phyloP scores from a whole-genome alignment of 768 basidiomycete species.

The Hydnomerulius pinastri region DNA sequence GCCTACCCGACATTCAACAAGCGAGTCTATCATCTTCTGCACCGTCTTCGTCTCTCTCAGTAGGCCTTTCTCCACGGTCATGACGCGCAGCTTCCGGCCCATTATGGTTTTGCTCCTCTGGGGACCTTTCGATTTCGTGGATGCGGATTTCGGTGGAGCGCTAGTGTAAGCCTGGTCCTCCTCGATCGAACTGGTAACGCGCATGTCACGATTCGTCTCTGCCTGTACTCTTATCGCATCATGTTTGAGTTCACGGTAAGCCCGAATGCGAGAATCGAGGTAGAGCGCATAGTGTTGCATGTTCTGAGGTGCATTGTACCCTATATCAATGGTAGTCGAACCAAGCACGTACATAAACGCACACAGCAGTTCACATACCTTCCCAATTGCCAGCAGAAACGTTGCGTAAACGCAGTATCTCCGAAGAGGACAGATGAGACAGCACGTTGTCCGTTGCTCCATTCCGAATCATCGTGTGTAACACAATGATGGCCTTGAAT shows the following conservation, averaged over 20 bases:
- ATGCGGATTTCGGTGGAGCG: constrained; percentile 31
- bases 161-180: constrained; percentile 47
- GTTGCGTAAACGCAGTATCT: constrained; percentile 80
- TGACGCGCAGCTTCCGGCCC: constrained; percentile 81
- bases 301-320: constrained; percentile 85
- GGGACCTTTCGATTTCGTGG: constrained; percentile 39
- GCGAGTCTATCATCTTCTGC: constrained; percentile 84
- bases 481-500: constrained; percentile 95
- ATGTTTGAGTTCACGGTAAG: constrained; percentile 89
- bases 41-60: constrained; percentile 90
- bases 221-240: constrained; percentile 93
- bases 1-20: constrained; percentile 87
- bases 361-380: constrained; percentile 49
- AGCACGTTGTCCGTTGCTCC: constrained; percentile 96
- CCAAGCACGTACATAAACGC: not conserved
- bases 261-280: constrained; percentile 83
- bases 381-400: constrained; percentile 86
- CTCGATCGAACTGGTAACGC: constrained; percentile 61
- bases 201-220: constrained; percentile 86
- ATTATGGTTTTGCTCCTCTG: constrained; percentile 74
- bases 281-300: constrained; percentile 86
- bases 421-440: constrained; percentile 75
- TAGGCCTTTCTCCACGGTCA: constrained; percentile 96
- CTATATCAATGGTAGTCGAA: constrained; percentile 39
- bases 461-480: constrained; percentile 96